phyloP scores from a whole-genome alignment of 371 early-diverging fungal genomes.

The Circinella umbellata region DNA sequence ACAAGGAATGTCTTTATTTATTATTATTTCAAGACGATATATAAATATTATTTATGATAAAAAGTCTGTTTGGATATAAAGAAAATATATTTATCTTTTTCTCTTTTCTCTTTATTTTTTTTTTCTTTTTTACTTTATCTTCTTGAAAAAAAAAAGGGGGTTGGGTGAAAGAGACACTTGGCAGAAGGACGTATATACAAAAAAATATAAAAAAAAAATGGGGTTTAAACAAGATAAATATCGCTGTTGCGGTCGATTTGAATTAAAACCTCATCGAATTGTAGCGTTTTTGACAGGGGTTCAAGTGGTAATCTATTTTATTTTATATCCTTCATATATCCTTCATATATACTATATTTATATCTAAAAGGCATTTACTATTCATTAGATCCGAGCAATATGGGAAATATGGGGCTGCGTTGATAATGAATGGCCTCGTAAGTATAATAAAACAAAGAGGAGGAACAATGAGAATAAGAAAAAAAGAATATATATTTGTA shows the following conservation, averaged over 20 bases:
- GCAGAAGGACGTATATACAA: background rate
- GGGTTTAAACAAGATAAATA: background rate
- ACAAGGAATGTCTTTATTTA: conserved; percentile 2
- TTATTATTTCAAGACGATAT: background rate
- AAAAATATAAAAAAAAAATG: background rate
- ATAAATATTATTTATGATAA: no score
- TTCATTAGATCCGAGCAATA: conserved; percentile 25
- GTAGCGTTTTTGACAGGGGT: conserved; percentile 21
- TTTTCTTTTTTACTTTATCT: no score
- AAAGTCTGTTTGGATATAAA: no score
- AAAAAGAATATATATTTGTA: background rate
- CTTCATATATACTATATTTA: background rate
- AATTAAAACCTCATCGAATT: conserved; percentile 15
- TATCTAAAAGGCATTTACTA: no score
- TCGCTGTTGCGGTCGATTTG: conserved; percentile 10
- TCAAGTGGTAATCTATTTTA: conserved; percentile 20
- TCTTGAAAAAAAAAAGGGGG: no score
- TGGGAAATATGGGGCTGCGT: conserved; percentile 33
- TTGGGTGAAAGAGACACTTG: no score
- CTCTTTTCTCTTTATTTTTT: no score
- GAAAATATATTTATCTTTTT: no score
- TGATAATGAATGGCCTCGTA: conserved; percentile 30
- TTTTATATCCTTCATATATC: background rate
- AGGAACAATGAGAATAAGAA: background rate
- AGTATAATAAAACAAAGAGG: conserved; percentile 1